A percentile compares a stretch with the other conserved stretches of the same genome.
Conservation (phyloP, 2,329 filamentous ascomycete species). For the Elsinoe batatas region DNA sequence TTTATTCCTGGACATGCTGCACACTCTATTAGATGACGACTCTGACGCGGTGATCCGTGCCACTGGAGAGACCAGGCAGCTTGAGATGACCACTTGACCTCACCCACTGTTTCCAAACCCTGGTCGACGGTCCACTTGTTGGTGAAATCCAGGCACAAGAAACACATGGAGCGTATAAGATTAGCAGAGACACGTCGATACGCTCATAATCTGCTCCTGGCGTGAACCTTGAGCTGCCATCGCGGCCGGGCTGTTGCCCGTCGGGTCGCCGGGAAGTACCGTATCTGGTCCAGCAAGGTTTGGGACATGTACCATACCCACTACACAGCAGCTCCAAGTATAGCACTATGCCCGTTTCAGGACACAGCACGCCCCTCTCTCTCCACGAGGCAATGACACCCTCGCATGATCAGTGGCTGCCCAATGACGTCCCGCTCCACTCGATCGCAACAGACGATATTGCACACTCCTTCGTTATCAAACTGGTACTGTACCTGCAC, state of each 20-base stretch:
- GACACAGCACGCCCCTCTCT: not conserved
- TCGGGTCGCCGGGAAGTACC: not conserved
- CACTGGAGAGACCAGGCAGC: not conserved
- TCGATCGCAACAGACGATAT: not conserved
- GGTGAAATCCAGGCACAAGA: not conserved
- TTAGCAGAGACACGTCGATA: not conserved
- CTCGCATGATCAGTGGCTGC: not conserved
- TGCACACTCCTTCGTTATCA: not conserved
- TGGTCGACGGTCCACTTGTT: not conserved
- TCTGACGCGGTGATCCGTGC: slow-evolving; percentile 9
- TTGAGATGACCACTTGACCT: too few relatives aligned
- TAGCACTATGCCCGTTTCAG: slow-evolving; percentile 2
- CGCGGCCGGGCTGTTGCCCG: not conserved
- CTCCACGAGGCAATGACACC: slow-evolving; percentile 5
- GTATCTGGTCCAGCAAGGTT: slow-evolving; percentile 1
- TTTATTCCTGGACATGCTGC: not conserved
- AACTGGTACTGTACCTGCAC: too few relatives aligned
- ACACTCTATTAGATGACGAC: slow-evolving; percentile 5
- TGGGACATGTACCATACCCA: slow-evolving; percentile 4
- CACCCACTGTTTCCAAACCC: too few relatives aligned
- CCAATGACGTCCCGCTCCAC: not conserved
- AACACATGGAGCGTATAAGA: not conserved
- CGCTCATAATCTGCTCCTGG: slow-evolving; percentile 1
- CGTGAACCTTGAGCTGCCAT: not conserved
- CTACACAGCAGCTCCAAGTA: not conserved